Conservation (phyloP, 2,329 filamentous ascomycete species). For the Penicillium vulpinum region DNA sequence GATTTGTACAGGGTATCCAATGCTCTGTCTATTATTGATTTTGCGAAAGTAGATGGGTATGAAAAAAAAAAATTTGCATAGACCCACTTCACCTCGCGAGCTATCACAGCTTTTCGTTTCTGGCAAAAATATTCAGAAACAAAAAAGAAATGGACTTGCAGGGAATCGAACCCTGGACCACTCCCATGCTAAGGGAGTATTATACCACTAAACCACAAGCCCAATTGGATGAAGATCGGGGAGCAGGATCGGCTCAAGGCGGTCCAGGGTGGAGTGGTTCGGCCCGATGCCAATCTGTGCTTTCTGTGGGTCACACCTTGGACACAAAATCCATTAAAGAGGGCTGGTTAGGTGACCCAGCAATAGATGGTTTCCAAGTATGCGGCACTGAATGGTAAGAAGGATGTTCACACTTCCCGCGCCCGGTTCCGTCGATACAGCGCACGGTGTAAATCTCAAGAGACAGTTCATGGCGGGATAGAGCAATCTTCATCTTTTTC, state of each 20-base stretch:
- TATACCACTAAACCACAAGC: constrained; percentile 51
- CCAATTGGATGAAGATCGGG: constrained; percentile 15
- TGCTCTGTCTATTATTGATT: neutral
- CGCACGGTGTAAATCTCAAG: constrained; percentile 23
- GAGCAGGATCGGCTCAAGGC: constrained; percentile 1
- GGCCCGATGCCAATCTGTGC: neutral
- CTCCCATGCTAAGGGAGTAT: constrained; percentile 52
- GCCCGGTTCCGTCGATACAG: constrained; percentile 19
- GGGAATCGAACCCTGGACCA: constrained; percentile 53
- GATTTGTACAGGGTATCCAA: constrained; percentile 8
- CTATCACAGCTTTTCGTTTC: neutral
- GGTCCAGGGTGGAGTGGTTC: constrained; percentile 5
- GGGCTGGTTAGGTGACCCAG: neutral
- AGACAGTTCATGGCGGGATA: constrained; percentile 30
- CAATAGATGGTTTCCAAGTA: constrained; percentile 26
- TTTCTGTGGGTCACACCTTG: constrained; percentile 1
- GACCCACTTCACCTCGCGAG: constrained; percentile 3
- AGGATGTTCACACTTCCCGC: constrained; percentile 8
- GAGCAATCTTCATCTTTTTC: constrained; percentile 35
- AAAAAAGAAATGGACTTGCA: constrained; percentile 43
- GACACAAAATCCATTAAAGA: constrained; percentile 28
- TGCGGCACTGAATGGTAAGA: constrained; percentile 15
- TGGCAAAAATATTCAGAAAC: neutral
- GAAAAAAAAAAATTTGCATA: neutral
- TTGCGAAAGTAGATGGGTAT: neutral